Percentiles rank a stretch among this genome's conserved stretches.
Evolutionary conservation across 2,329 filamentous ascomycete genomes (phyloP).

Genomic region (Ceratocystis harringtonii): DNA sequence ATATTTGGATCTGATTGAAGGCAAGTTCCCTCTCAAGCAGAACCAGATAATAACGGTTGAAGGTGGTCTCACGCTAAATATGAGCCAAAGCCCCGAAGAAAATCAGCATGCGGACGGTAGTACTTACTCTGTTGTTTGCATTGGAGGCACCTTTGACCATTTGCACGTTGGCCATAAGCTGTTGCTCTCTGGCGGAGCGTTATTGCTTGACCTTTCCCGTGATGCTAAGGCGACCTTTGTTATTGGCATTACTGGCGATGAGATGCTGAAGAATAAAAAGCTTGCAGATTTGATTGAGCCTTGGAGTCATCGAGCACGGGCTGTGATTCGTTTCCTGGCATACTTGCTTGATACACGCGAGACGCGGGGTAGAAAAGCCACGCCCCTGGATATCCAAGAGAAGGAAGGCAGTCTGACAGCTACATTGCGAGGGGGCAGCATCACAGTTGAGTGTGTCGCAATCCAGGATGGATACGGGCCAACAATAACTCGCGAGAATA

Average conservation of each 20-base stretch:
- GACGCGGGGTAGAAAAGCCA: constrained; percentile 3
- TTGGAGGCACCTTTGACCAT: constrained; percentile 94
- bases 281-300: constrained; percentile 65
- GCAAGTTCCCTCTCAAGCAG: constrained; percentile 32
- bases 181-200: constrained; percentile 73
- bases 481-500: constrained; percentile 65
- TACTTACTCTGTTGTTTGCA: constrained; percentile 38
- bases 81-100: neutral
- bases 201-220: constrained; percentile 40
- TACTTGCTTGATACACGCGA: constrained; percentile 23
- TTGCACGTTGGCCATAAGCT: constrained; percentile 91
- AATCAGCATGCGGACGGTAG: neutral
- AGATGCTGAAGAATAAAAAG: constrained; percentile 77
- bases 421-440: constrained; percentile 39
- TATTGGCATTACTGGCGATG: constrained; percentile 78
- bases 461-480: constrained; percentile 84
- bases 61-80: constrained; percentile 30
- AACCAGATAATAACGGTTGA: constrained; percentile 37
- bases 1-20: constrained; percentile 35
- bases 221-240: constrained; percentile 41
- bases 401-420: constrained; percentile 24
- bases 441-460: constrained; percentile 64
- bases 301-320: constrained; percentile 59
- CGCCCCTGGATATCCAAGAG: neutral
- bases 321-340: constrained; percentile 56